phyloP scores from a whole-genome alignment of 2,329 filamentous ascomycete species.

The Alternaria gansuensis region DNA sequence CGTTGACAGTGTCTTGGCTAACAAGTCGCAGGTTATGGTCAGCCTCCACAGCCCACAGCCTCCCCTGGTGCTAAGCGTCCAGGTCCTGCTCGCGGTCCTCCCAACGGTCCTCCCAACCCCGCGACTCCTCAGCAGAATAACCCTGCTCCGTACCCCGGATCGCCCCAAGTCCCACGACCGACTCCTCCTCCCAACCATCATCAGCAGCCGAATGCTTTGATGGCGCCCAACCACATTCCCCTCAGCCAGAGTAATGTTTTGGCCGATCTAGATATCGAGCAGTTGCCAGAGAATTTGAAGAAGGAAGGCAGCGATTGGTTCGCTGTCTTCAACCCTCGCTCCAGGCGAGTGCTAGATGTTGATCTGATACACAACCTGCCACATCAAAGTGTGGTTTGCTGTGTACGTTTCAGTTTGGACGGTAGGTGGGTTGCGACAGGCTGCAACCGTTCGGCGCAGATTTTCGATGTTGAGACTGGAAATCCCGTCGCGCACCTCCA shows the following conservation, averaged over 20 bases:
- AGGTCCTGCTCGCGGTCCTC: slow-evolving; percentile 67
- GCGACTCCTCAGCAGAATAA: slow-evolving; percentile 93
- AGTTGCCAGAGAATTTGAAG: slow-evolving; percentile 85
- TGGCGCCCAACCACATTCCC: slow-evolving; percentile 52
- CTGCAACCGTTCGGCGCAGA: slow-evolving; percentile 98
- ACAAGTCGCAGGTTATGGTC: slow-evolving; percentile 71
- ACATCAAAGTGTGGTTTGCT: slow-evolving; percentile 97
- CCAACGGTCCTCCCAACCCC: slow-evolving; percentile 67
- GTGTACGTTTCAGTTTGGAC: slow-evolving; percentile 94
- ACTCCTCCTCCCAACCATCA: slow-evolving; percentile 66
- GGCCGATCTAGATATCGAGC: slow-evolving; percentile 86
- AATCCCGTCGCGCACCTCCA: slow-evolving; percentile 89
- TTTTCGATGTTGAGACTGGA: slow-evolving; percentile 90
- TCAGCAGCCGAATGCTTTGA: slow-evolving; percentile 49
- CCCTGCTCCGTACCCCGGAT: slow-evolving; percentile 85
- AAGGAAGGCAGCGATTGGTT: slow-evolving; percentile 93
- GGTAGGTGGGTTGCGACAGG: slow-evolving; percentile 96
- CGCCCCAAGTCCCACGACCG: slow-evolving; percentile 82
- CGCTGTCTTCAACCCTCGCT: slow-evolving; percentile 92
- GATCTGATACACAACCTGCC: slow-evolving; percentile 91
- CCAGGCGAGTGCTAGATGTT: slow-evolving; percentile 89
- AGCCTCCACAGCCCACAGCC: slow-evolving; percentile 83
- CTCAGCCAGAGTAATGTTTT: slow-evolving; percentile 71
- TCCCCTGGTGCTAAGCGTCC: slow-evolving; percentile 84
- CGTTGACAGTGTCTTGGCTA: slow-evolving; percentile 14